Percentiles rank a stretch among this genome's conserved stretches.
These are phyloP conservation scores for Penicillium sp. DNA, from an alignment of 2,329 filamentous ascomycete species.

Conservation along the genomic window DNA sequence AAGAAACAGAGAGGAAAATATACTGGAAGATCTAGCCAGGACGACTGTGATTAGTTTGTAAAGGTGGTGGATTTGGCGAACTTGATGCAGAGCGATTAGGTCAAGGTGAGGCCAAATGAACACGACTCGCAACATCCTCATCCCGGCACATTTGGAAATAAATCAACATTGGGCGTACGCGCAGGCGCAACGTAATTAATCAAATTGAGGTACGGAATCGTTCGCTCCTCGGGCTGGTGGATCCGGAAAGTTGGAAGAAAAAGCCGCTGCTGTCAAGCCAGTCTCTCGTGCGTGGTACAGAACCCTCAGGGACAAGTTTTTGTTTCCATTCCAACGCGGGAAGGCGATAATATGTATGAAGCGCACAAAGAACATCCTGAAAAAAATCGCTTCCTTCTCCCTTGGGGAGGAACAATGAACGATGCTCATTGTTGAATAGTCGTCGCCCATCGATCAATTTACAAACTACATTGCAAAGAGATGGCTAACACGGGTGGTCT, in stretches of 20 bases:
- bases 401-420: slow-evolving; percentile 33
- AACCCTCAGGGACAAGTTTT: slow-evolving; percentile 92
- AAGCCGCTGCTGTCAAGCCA: slow-evolving; percentile 13
- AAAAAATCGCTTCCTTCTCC: slow-evolving; percentile 75
- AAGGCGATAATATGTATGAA: slow-evolving; percentile 64
- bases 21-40: slow-evolving; percentile 7
- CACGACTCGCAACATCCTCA: slow-evolving; percentile 12
- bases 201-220: slow-evolving; percentile 1
- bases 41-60: slow-evolving; percentile 2
- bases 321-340: slow-evolving; percentile 73
- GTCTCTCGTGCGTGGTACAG: slow-evolving; percentile 77
- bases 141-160: slow-evolving; percentile 6
- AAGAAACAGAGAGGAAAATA: slow-evolving; percentile 1
- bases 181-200: slow-evolving; percentile 3
- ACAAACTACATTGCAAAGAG: slow-evolving; percentile 55
- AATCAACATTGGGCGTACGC: slow-evolving; percentile 6
- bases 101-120: slow-evolving; percentile 11
- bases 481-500: slow-evolving; percentile 69
- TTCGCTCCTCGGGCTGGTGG: background rate
- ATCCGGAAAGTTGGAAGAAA: background rate
- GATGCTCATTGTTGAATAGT: slow-evolving; percentile 34
- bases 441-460: slow-evolving; percentile 60
- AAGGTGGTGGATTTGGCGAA: background rate
- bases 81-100: slow-evolving; percentile 18
- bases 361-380: slow-evolving; percentile 90